Base-by-base conservation (phyloP, 2,329 filamentous ascomycete species). In the Paracorniculantispora psalliotae region DNA sequence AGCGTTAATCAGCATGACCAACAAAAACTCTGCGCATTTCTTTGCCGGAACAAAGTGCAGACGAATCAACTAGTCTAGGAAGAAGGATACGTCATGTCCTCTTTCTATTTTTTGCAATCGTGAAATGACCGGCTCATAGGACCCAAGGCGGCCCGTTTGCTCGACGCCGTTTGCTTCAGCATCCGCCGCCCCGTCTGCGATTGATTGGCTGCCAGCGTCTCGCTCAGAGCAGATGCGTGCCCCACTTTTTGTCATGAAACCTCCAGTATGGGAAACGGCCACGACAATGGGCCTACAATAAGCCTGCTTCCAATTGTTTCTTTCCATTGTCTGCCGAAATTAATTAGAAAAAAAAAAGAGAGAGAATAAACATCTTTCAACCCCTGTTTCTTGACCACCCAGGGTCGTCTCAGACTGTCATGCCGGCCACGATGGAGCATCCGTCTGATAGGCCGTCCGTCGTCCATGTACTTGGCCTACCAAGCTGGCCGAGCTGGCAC, bases 131-230 rank as follows among this genome's bases (percentile, higher is more conserved):
- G 12, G 12, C 12, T 33, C 30, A 50, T 7, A n/a, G 26, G 17
- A 39, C 21, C 21, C 9, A 15, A 30, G n/a, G n/a, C n/a, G n/a
- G n/a, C n/a, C n/a, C n/a, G n/a, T n/a, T n/a, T n/a, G 21, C n/a
- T 25, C 51, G 25, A 8, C 39, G 21, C 47, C 28, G 28, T 35
- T 37, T 56, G 39, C 43, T 41, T 48, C 41, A 56, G 44, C 53
- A 43, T 48, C 48, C 33, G 53, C 43, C 2, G 17, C 28, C 23
- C 43, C 43, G 17, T 26, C 12, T 5, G 9, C 28, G 15, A 19
- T 56, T 5, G 53, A 56, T 56, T 56, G 53, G 53, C 53, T 48
- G 51, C n/a, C 25, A 28, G 51, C 19, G 12, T 4, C 37, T 15
- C 13, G 5, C 15, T 10, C 23, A n/a, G 48, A 15, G 23, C 2